phyloP scores from a whole-genome alignment of 2,329 filamentous ascomycete genomes.

The Arthroderma sp. region DNA sequence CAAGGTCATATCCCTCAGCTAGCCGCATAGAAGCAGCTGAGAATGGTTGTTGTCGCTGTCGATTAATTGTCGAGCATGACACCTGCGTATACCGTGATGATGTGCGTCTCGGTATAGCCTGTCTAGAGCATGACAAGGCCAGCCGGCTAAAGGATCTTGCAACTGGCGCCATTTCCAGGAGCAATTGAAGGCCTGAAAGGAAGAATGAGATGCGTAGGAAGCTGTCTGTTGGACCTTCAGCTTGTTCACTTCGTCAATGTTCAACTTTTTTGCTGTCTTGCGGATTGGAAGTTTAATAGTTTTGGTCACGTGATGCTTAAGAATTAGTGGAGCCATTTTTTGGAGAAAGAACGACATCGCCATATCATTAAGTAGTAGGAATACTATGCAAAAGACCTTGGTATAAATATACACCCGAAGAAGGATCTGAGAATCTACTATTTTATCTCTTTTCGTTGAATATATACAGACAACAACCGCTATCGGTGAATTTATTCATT shows the following conservation, averaged over 20 bases:
- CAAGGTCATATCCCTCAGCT: slow-evolving; percentile 8
- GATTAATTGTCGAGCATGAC: slow-evolving; percentile 9
- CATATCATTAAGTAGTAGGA: no score
- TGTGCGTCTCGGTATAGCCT: slow-evolving; percentile 13
- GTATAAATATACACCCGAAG: no score
- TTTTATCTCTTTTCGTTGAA: background rate
- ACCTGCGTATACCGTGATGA: background rate
- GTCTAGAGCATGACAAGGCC: slow-evolving; percentile 23
- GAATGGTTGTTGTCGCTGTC: background rate
- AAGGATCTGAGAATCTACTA: background rate
- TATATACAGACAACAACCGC: background rate
- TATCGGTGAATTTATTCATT: background rate
- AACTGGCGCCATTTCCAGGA: slow-evolving; percentile 29
- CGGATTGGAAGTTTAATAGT: slow-evolving; percentile 7
- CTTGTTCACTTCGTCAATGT: background rate
- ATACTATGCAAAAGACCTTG: no score
- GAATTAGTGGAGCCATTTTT: no score
- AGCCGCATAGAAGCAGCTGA: background rate
- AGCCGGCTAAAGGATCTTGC: slow-evolving; percentile 29
- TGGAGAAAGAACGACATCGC: no score
- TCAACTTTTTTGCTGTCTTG: background rate
- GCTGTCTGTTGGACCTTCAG: background rate
- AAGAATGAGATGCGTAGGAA: background rate
- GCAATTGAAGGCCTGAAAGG: slow-evolving; percentile 4
- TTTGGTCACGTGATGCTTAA: no score